phyloP scores from a whole-genome alignment of 2,329 filamentous ascomycete species.

The Colletotrichum australisinense region DNA sequence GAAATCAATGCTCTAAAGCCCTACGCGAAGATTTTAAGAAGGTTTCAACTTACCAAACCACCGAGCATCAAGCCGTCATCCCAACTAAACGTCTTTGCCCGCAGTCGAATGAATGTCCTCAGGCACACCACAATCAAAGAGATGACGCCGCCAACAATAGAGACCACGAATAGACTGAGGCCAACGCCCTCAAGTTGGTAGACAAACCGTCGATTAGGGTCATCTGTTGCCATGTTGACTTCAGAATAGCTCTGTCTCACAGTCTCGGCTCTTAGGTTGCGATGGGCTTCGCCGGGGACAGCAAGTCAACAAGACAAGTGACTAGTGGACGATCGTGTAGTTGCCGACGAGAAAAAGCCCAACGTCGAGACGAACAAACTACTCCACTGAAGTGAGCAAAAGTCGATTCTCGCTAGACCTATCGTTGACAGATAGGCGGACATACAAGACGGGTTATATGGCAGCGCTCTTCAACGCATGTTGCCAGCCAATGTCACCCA shows the following conservation, averaged over 20 bases:
- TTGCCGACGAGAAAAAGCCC: no score
- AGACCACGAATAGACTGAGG: slow-evolving; percentile 37
- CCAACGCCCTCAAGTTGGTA: slow-evolving; percentile 27
- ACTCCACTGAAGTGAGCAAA: background rate
- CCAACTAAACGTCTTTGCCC: slow-evolving; percentile 16
- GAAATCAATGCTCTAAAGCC: no score
- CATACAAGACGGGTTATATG: background rate
- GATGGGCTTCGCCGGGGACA: background rate
- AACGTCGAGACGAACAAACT: background rate
- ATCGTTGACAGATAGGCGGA: background rate
- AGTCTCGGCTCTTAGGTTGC: no score
- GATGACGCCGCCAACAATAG: slow-evolving; percentile 34
- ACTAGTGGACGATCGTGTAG: background rate
- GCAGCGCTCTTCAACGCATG: background rate
- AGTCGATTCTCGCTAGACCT: background rate
- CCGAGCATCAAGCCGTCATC: slow-evolving; percentile 37
- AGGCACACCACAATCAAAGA: slow-evolving; percentile 36
- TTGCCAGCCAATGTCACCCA: no score
- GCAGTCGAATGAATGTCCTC: slow-evolving; percentile 34
- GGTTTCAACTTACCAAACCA: slow-evolving; percentile 27
- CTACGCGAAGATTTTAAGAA: rapidly evolving
- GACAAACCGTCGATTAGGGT: slow-evolving; percentile 28
- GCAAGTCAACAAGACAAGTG: background rate
- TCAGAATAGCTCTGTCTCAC: background rate
- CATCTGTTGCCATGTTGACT: slow-evolving; percentile 31